Evolutionary conservation across 2,329 filamentous ascomycete species (phyloP), one percentile per base, ranked within the genome.

Genomic region (Xylariales sp.): DNA sequence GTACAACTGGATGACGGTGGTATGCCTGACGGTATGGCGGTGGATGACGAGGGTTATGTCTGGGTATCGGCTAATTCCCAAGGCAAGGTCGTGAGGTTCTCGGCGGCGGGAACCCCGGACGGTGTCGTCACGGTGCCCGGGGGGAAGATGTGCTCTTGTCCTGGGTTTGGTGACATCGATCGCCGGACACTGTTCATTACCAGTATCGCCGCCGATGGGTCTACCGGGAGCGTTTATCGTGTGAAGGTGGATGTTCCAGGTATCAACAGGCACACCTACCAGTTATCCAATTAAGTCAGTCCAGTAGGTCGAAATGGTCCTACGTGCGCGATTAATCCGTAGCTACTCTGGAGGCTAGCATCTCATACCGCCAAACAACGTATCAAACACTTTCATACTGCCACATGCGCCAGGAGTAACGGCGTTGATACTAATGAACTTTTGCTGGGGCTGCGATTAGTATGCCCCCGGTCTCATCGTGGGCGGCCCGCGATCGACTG

Each of bases 121-220:
- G 42, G 35, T 4, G 40, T 33, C 16, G 43, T 44, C 22, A 18
- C 20, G 16, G 38, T 50, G 6, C 46, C 46, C 3, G 36, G 41
- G 8, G 43, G 41, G 2, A 43, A 46, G 36, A 50, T 50, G 46
- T 31, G 37, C n/a, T 50, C 43, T 2, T 50, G 46, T 20, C 46
- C 43, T 3, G 29, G 14, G 1, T 48, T 50, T 31, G 43, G 46
- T 6, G 43, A 24, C 4, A 12, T 19, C 11, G 46, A 50, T 16
- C 46, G 46, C 46, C 46, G 45, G 36, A 48, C 46, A 8, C 34
- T 50, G 5, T 48, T 50, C 36, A 46, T 48, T 22, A 48, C 46
- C 11, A 45, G 46, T 3, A 48, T 50, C 22, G 28, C 40, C 2
- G 38, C 35, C 3, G 43, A 46, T 19, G 38, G 27, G 7, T 50